Base-by-base conservation (phyloP, 2,329 filamentous ascomycete species). In the Calonectria hawksworthii region DNA sequence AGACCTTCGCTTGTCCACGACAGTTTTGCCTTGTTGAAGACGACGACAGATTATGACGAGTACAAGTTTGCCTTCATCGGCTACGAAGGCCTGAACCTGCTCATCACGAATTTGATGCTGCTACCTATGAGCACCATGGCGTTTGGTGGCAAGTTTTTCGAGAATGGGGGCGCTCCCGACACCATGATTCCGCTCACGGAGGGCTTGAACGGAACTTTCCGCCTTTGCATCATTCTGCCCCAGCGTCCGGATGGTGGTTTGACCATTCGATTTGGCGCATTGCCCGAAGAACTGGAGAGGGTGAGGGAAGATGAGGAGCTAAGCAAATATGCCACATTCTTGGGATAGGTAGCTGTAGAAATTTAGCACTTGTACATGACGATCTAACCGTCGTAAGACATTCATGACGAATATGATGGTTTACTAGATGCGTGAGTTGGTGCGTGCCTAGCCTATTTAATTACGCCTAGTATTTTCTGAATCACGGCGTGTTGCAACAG, bases 71-170 rank as follows among this genome's bases (percentile, higher is more conserved):
- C 81, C 9, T 78, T 76, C 72, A 81, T 81, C 75, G 77, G 78
- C 3, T 77, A 82, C 0, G 77, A 81, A 14, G 77, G 80, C 32
- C 79, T 81, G 76, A 68, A 82, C 65, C 67, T 80, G 38, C 78
- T 83, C 75, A 79, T 83, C 7, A 80, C 80, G 6, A 83, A 83
- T 54, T 75, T 84, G 74, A 79, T 84, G 75, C 64, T 83, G 16
- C 77, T 83, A 38, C 81, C 77, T 32, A 73, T 75, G 34, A 74
- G 75, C 26, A 80, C 82, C 26, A 75, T 84, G 41, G 70, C 67
- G 2, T 83, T 84, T 61, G 83, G 83, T 1, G 77, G 75, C 18
- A 32, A 74, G 4, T 64, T 81, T 2, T 83, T 84, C 52, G 78
- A 52, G 6, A 81, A 82, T n/a, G 72, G 70, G 2, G 82, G 82